Evolutionary conservation across 352 stramenopile species (phyloP), one percentile per base, ranked within the genome.

Genomic region (Globisporangium middletonii): DNA sequence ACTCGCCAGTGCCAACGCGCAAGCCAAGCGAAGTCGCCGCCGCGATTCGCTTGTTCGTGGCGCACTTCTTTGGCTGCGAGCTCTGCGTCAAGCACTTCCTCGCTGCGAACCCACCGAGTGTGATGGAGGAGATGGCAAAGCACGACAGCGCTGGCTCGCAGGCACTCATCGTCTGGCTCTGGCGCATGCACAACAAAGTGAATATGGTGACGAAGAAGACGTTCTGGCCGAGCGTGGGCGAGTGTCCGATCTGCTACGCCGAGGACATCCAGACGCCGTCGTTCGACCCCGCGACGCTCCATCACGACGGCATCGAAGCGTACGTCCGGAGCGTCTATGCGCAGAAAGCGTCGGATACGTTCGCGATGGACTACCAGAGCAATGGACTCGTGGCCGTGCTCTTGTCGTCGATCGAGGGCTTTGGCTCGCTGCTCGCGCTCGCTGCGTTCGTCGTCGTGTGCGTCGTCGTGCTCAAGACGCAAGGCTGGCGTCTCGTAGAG

Each of bases 21-120:
- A 82, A 82, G 35, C 73, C 82, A 5, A 88, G 77, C 59, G 67
- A 76, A 41, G 58, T 88, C 44, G 81, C 80, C 18, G 55, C 59
- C 1, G 76, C 75, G 4, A 89, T 95, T 30, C 81, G 83, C 1
- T 67, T 83, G 33, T 89, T 88, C 42, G 72, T 93, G 15, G 73
- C 77, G 53, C 71, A 90, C 53, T 95, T 95, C 53, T 95, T 95
- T 42, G 85, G 83, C 16, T 95, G 85, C 38, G 80, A 88, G 60
- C 68, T 87, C 28, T 95, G 85, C 46, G 63, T 77, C 2, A 65
- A 81, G 41, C 83, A 95, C 66, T 95, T 95, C 30, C 56, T 92
- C 13, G 38, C 63, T 26, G 72, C 73, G 7, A 93, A 95, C 54
- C 77, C 83, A 4, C 67, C 72, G 45, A 75, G 59, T n/a, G 63